A percentile compares a stretch with the other conserved stretches of the same genome.
Evolutionary conservation across 1,284 basidiomycete genomes (phyloP).

Genomic region (Termitomyces sp.): DNA sequence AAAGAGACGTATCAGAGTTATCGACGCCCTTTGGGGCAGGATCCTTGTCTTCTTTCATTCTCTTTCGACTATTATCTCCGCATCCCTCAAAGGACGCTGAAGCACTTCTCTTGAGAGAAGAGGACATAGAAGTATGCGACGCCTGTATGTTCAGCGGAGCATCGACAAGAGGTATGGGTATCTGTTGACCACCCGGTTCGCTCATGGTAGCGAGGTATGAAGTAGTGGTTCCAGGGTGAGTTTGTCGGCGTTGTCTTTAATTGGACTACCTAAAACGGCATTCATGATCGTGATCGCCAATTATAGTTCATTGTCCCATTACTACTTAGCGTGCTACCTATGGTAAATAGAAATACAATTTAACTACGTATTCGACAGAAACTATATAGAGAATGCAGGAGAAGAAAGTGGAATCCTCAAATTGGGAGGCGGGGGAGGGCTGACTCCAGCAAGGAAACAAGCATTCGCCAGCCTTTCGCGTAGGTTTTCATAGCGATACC

Average conservation of each 20-base stretch:
- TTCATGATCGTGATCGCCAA: conserved; percentile 11
- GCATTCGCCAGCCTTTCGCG: conserved; percentile 42
- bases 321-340: not conserved
- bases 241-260: conserved; percentile 16
- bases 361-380: conserved; percentile 4
- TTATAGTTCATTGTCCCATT: conserved; percentile 10
- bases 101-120: conserved; percentile 56
- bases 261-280: conserved; percentile 18
- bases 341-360: conserved; percentile 15
- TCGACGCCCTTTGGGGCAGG: conserved; percentile 13
- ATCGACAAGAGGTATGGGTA: conserved; percentile 13
- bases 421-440: conserved; percentile 30
- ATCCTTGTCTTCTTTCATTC: conserved; percentile 45
- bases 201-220: conserved; percentile 21
- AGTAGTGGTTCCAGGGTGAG: conserved; percentile 22
- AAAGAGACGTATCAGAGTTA: conserved; percentile 6
- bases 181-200: conserved; percentile 12
- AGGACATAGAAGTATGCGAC: conserved; percentile 19
- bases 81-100: conserved; percentile 52
- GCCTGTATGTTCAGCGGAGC: conserved; percentile 9
- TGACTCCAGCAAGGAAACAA: conserved; percentile 45
- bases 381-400: conserved; percentile 1
- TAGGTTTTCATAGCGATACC: conserved; percentile 41
- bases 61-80: conserved; percentile 51
- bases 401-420: conserved; percentile 21